Base-by-base conservation (phyloP, 345 rosid species). In the Gossypium turneri region DNA sequence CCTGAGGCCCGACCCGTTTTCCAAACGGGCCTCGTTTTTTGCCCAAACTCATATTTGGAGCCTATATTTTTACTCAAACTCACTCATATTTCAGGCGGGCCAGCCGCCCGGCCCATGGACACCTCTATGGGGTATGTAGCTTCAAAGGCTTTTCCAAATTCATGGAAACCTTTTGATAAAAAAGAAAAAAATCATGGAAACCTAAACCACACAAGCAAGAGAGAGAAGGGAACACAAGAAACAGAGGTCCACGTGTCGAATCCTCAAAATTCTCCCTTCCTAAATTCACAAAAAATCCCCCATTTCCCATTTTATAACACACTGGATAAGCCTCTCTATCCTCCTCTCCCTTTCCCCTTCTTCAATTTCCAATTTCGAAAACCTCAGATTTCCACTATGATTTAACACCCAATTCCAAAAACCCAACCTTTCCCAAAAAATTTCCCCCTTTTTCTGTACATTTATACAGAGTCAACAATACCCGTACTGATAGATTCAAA, bases 251-350 rank as follows among this genome's bases (percentile, higher is more conserved):
- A 82, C 91, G 90, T 79, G 90, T 80, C 81, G 12, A 15, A 44
- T 60, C 8, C 45, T 61, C 8, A 57, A 20, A 27, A 64, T 74
- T 61, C 70, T n/a, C 60, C 67, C 53, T 60, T 34, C 41, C 16
- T 64, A 79, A 78, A 67, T 71, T 65, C 74, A 29, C 57, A 67
- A 67, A 56, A 74, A 73, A 66, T 48, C 61, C 62, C 65, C 53
- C 52, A 11, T 66, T 69, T 58, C 22, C 58, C 41, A 56, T 43
- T 68, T 1, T 48, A 67, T 1, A 52, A 41, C 53, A 24, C 53
- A 75, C 62, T 50, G 85, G 88, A 84, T 84, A 85, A 87, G 85
- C 84, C 69, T 75, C 82, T 78, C 80, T 81, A 13, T 57, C 65
- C 74, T 57, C 61, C n/a, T 44, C 74, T 73, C 61, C 81, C 44